Percentiles rank a stretch among this genome's conserved stretches.
Conservation (phyloP, 306 rosid species). For the Canavalia ensiformis region DNA sequence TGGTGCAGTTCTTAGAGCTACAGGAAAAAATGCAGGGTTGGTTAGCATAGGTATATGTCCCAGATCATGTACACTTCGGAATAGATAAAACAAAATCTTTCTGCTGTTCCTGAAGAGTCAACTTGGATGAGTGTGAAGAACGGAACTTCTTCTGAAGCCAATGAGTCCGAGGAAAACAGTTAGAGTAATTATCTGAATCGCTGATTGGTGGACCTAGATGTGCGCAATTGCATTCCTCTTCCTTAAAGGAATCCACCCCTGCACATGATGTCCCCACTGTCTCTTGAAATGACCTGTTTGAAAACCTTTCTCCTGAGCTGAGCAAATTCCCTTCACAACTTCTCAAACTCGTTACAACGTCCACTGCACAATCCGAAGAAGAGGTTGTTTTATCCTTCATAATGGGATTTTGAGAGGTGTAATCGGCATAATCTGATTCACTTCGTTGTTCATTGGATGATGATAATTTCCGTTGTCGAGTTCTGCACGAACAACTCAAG, state of each 20-base stretch:
- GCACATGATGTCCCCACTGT: conserved; percentile 42
- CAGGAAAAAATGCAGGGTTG: conserved; percentile 50
- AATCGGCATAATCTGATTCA: conserved; percentile 59
- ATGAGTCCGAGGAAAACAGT: conserved; percentile 66
- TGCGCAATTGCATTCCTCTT: conserved; percentile 51
- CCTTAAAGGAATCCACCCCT: conserved; percentile 53
- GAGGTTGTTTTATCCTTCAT: conserved; percentile 55
- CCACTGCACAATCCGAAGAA: conserved; percentile 56
- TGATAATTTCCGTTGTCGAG: conserved; percentile 49
- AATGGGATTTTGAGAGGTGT: conserved; percentile 57
- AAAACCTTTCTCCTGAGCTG: conserved; percentile 61
- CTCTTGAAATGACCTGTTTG: conserved; percentile 55
- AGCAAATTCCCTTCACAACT: conserved; percentile 69
- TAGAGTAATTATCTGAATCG: conserved; percentile 57
- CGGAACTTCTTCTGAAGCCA: conserved; percentile 63
- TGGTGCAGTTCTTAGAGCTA: conserved; percentile 47
- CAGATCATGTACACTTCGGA: conserved; percentile 56
- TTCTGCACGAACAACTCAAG: conserved; percentile 71
- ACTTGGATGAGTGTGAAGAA: conserved; percentile 55
- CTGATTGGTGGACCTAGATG: conserved; percentile 50
- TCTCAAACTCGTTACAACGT: conserved; percentile 60
- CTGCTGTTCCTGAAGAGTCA: conserved; percentile 44
- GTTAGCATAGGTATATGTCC: conserved; percentile 48
- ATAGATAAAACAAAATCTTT: conserved; percentile 50
- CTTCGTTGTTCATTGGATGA: conserved; percentile 58